A percentile compares a stretch with the other conserved stretches of the same genome.
Conservation (phyloP, 169 alveolate genomes). For the Babesia gibsoni region DNA sequence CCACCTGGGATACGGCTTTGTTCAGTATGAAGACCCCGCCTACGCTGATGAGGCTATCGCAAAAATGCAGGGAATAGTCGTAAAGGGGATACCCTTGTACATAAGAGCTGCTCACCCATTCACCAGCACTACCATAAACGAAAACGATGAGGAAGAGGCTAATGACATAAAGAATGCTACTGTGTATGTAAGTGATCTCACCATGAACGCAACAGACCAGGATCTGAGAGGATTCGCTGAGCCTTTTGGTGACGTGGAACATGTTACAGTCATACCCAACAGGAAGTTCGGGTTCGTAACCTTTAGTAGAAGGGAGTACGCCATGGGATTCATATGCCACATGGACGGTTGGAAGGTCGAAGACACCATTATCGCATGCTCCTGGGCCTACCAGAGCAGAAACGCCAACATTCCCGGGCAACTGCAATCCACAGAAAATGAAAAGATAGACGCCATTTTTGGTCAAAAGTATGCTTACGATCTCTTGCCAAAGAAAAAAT, state of each 20-base stretch:
- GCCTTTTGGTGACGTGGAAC: constrained; percentile 62
- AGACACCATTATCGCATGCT: constrained; percentile 38
- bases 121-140: constrained; percentile 48
- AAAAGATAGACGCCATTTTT: constrained; percentile 49
- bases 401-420: constrained; percentile 15
- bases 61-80: constrained; percentile 53
- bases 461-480: constrained; percentile 56
- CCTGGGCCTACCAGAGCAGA: constrained; percentile 64
- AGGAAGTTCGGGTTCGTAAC: constrained; percentile 61
- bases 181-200: constrained; percentile 54
- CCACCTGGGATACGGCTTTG: constrained; percentile 64
- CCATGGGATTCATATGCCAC: constrained; percentile 63
- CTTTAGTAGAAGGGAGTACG: constrained; percentile 51
- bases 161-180: constrained; percentile 47
- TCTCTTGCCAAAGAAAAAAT: constrained; percentile 45
- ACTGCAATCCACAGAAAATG: constrained; percentile 35
- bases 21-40: constrained; percentile 42
- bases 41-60: constrained; percentile 58
- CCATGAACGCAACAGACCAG: constrained; percentile 31
- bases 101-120: constrained; percentile 51
- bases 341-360: constrained; percentile 65
- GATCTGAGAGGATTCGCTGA: constrained; percentile 39
- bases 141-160: constrained; percentile 30
- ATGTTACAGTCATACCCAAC: constrained; percentile 37
- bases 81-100: constrained; percentile 63